These are phyloP conservation scores for Neolentinus lepideus DNA, from an alignment of 1,284 basidiomycete species.

Conservation along the genomic window DNA sequence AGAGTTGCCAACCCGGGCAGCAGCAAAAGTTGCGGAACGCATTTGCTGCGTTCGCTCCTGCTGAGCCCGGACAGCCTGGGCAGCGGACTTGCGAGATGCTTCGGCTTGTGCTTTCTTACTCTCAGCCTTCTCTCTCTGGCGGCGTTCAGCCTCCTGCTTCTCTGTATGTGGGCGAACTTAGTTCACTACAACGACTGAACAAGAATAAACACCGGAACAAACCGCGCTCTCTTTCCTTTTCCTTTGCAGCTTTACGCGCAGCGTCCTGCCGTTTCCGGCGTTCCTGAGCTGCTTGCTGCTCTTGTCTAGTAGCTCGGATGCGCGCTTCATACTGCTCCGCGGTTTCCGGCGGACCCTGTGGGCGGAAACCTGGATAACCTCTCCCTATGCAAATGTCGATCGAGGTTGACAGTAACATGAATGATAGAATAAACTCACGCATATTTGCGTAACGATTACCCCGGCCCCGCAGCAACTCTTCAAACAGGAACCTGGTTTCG, in stretches of 20 bases:
- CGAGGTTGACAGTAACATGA: not conserved
- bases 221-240: slow-evolving; percentile 50
- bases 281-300: slow-evolving; percentile 44
- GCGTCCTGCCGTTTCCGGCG: slow-evolving; percentile 39
- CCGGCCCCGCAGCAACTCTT: slow-evolving; percentile 34
- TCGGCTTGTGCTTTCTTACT: slow-evolving; percentile 49
- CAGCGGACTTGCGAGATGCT: slow-evolving; percentile 41
- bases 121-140: slow-evolving; percentile 47
- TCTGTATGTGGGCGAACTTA: slow-evolving; percentile 20
- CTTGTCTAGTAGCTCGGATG: slow-evolving; percentile 39
- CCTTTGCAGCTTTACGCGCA: slow-evolving; percentile 35
- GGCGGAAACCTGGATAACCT: slow-evolving; percentile 10
- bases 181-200: not conserved
- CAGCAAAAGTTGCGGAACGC: slow-evolving; percentile 55
- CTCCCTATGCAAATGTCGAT: not conserved
- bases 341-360: slow-evolving; percentile 28
- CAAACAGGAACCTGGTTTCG: slow-evolving; percentile 36
- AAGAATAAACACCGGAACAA: slow-evolving; percentile 7
- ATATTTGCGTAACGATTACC: slow-evolving; percentile 20
- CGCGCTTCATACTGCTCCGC: slow-evolving; percentile 43
- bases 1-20: slow-evolving; percentile 47
- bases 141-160: slow-evolving; percentile 45
- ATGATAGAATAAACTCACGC: slow-evolving; percentile 15
- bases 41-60: slow-evolving; percentile 42
- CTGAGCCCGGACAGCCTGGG: slow-evolving; percentile 36